Conservation (phyloP, 345 rosid genomes). For the Hypericum perforatum region DNA sequence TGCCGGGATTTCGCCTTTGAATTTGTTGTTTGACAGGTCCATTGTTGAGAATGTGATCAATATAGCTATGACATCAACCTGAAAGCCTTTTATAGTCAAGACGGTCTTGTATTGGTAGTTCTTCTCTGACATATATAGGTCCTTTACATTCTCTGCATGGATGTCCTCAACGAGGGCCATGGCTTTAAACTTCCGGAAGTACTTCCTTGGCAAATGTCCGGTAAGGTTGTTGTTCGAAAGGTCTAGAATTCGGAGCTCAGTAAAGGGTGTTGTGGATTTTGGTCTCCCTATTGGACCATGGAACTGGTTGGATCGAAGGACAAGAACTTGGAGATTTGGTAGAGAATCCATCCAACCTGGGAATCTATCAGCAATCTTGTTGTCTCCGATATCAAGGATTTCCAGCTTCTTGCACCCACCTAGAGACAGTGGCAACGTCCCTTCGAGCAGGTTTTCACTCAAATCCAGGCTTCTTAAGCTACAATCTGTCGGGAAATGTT, state of each 20-base stretch:
- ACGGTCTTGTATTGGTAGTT: slow-evolving; percentile 5
- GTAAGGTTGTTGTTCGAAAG: slow-evolving; percentile 15
- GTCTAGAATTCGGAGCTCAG: slow-evolving; percentile 13
- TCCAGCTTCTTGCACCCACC: too few relatives aligned
- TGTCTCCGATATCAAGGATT: too few relatives aligned
- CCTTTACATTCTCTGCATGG: too few relatives aligned
- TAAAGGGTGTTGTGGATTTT: background rate
- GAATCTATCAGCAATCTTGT: too few relatives aligned
- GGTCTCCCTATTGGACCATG: slow-evolving; percentile 9
- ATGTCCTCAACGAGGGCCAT: background rate
- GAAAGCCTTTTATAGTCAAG: slow-evolving; percentile 8
- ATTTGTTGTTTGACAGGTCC: slow-evolving; percentile 17
- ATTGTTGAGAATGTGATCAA: slow-evolving; percentile 17
- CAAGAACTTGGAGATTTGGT: slow-evolving; percentile 3
- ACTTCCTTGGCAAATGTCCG: slow-evolving; percentile 9
- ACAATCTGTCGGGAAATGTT: too few relatives aligned
- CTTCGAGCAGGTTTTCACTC: too few relatives aligned
- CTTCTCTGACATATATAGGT: slow-evolving; percentile 1
- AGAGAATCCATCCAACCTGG: slow-evolving; percentile 14
- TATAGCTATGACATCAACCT: slow-evolving; percentile 3
- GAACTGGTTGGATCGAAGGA: slow-evolving; percentile 13
- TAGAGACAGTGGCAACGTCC: too few relatives aligned
- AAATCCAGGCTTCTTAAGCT: too few relatives aligned
- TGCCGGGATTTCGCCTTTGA: slow-evolving; percentile 11
- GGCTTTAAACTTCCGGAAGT: background rate